A percentile compares a stretch with the other conserved stretches of the same genome.
These are phyloP conservation scores for Chlamydomonas sp. DNA, from an alignment of 139 green algal genomes.

Conservation along the genomic window DNA sequence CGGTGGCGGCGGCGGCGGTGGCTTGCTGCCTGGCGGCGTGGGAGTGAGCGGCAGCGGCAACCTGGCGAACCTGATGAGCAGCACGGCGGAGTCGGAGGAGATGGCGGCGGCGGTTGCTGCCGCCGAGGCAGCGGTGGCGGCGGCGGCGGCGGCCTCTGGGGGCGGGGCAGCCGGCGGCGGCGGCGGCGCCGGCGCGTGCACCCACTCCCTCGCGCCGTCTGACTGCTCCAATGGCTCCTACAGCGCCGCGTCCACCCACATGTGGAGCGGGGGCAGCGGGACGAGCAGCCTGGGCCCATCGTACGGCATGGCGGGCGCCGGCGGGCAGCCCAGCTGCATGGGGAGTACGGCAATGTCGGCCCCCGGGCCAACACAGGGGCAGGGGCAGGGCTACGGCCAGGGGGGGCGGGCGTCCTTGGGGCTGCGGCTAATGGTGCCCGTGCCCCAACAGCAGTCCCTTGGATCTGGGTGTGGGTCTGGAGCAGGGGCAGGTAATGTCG, in stretches of 20 bases:
- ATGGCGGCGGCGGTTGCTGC: neutral
- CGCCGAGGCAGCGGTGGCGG: neutral
- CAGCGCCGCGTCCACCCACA: too few relatives aligned
- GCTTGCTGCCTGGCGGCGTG: too few relatives aligned
- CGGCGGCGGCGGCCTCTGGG: neutral
- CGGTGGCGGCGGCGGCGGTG: neutral
- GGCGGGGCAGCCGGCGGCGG: neutral
- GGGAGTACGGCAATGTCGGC: neutral
- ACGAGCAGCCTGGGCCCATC: neutral
- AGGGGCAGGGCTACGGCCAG: neutral
- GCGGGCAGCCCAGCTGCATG: neutral
- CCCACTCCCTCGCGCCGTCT: neutral
- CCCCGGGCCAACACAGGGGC: neutral
- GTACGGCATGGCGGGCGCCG: neutral
- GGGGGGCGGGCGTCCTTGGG: neutral
- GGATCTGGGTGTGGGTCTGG: neutral
- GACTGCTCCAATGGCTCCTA: too few relatives aligned
- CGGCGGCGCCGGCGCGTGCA: neutral
- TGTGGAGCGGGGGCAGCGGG: neutral
- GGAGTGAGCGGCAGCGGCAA: too few relatives aligned
- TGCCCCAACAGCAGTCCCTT: neutral
- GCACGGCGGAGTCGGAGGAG: neutral
- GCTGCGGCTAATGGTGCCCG: neutral
- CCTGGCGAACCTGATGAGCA: neutral
- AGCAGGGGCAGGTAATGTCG: too few relatives aligned